Base-by-base conservation (phyloP, 148 eudicot species). In the Camellia granthamiana region DNA sequence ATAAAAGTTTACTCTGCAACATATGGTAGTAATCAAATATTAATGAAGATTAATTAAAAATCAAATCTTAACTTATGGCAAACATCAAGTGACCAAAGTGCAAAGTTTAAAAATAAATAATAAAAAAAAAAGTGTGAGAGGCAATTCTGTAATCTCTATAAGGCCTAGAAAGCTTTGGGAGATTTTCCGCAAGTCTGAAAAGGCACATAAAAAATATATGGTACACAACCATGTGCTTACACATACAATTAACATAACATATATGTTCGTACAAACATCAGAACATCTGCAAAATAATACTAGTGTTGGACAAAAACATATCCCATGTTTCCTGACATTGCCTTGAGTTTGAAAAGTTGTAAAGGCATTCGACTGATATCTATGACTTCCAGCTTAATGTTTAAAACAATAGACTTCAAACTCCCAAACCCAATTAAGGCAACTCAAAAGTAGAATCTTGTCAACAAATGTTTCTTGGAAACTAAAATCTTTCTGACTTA, bases 401-500 rank as follows among this genome's bases (percentile, higher is more conserved):
- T 30, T 30, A 12, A 55, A 55, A 55, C 11, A 55, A 55, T 11
- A 55, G 59, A 55, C 12, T 12, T 2, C 54, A 4, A 59, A 69
- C 74, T 69, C 55, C 74, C 54, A 16, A 16, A 30, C 38, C 38
- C 38, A 30, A 30, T 30, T 30, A 30, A 59, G 66, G 3, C 14
- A 75, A 75, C 41, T 42, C 19, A 54, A 56, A 54, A 55, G 77
- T 16, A 38, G 43, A 46, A 18, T 18, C 16, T 42, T 75, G 79
- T 76, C 43, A 51, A 42, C 51, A 41, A 56, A 19, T 54, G 66
- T 55, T 41, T 69, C 81, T 19, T 19, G 44, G 68, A 65, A 77
- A 38, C 11, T 70, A n/a, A 43, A 1, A 56, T 68, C 19, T 52
- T 14, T 62, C 69, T 13, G 62, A 87, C 90, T 89, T 77, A 86